A percentile compares a stretch with the other conserved stretches of the same genome.
phyloP scores from a whole-genome alignment of 2,329 filamentous ascomycete species.

The Exserohilum turcica region DNA sequence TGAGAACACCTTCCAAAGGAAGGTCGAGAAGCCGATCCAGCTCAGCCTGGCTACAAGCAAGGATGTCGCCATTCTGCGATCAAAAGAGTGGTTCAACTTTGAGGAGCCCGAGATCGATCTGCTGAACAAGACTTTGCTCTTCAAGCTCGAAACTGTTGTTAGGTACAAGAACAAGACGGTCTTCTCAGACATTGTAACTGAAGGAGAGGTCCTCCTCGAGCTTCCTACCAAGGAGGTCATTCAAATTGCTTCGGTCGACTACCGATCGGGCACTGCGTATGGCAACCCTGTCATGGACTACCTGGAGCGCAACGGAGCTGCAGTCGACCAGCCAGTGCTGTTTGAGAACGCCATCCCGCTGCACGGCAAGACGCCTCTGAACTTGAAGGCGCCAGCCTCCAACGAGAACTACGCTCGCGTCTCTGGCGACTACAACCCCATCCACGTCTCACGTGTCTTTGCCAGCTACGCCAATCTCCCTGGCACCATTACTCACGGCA shows the following conservation, averaged over 20 bases:
- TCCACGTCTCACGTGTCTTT: slow-evolving; percentile 97
- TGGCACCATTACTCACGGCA: slow-evolving; percentile 97
- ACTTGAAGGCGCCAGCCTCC: slow-evolving; percentile 87
- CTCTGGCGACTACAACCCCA: slow-evolving; percentile 98
- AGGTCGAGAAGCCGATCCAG: slow-evolving; percentile 93
- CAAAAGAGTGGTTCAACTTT: slow-evolving; percentile 96
- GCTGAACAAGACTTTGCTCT: slow-evolving; percentile 89
- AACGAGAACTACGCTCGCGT: slow-evolving; percentile 98
- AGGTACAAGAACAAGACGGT: slow-evolving; percentile 94
- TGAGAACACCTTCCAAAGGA: slow-evolving; percentile 98
- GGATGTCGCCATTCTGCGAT: slow-evolving; percentile 90
- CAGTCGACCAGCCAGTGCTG: slow-evolving; percentile 93
- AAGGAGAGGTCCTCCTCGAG: slow-evolving; percentile 90
- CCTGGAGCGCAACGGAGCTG: slow-evolving; percentile 85
- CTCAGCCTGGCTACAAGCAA: slow-evolving; percentile 84
- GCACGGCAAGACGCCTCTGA: slow-evolving; percentile 86
- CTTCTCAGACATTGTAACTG: slow-evolving; percentile 88
- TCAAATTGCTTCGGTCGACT: slow-evolving; percentile 95
- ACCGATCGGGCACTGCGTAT: slow-evolving; percentile 86
- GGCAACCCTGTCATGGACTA: slow-evolving; percentile 98
- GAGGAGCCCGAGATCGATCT: slow-evolving; percentile 85
- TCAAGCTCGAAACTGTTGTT: slow-evolving; percentile 90
- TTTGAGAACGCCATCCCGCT: slow-evolving; percentile 98
- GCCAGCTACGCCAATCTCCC: slow-evolving; percentile 93
- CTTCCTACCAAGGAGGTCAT: slow-evolving; percentile 96